phyloP scores from a whole-genome alignment of 331 rosid species.

The Rosa hybrid region DNA sequence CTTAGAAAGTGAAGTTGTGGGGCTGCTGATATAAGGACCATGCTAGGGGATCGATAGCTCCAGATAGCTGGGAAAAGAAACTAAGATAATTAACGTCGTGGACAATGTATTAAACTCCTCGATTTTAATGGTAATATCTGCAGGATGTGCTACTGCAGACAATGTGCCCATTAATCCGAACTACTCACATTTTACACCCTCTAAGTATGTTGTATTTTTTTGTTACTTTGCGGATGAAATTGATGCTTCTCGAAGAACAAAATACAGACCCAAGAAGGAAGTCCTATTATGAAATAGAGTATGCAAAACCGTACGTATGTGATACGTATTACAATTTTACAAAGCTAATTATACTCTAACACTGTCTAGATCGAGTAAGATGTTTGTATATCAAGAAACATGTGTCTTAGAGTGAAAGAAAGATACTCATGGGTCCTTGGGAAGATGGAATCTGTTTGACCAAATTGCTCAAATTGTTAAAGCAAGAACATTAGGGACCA shows the following conservation, averaged over 20 bases:
- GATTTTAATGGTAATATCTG: neutral
- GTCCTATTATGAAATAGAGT: neutral
- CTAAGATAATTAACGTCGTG: neutral
- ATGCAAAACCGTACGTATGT: neutral
- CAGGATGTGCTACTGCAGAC: neutral
- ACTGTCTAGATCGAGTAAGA: neutral
- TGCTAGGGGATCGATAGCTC: neutral
- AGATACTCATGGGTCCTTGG: neutral
- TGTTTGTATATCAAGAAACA: neutral
- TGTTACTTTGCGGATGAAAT: neutral
- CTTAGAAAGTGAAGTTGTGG: slow-evolving; percentile 6
- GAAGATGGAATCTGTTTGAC: slow-evolving; percentile 17
- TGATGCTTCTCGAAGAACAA: neutral
- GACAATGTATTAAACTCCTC: neutral
- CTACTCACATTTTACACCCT: neutral
- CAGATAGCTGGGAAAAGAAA: slow-evolving; percentile 8
- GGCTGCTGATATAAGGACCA: neutral
- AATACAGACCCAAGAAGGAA: neutral
- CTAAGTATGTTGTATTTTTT: neutral
- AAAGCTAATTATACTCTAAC: neutral
- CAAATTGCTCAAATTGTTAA: neutral
- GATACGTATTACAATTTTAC: too few relatives aligned
- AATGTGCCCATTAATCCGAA: too few relatives aligned
- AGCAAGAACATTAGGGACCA: slow-evolving; percentile 15
- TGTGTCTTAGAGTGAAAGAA: neutral